phyloP scores from a whole-genome alignment of 2,329 filamentous ascomycete species.

The Alternaria triticimaculans region DNA sequence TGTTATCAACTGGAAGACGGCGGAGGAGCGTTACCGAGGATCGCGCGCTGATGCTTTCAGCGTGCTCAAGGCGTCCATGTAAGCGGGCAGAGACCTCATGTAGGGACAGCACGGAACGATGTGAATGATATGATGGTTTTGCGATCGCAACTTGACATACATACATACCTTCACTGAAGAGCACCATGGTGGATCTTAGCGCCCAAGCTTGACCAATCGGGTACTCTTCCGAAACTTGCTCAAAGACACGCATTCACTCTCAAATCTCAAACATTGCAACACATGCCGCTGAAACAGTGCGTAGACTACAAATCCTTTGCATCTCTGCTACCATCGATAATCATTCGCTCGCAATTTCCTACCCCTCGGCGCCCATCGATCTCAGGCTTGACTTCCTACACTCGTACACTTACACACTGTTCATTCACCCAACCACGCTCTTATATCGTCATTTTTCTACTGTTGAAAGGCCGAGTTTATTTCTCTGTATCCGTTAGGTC shows the following conservation, averaged over 20 bases:
- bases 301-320: not conserved
- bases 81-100: not conserved
- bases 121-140: not conserved
- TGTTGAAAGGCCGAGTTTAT: not conserved
- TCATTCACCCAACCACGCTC: not conserved
- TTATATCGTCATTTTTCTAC: not conserved
- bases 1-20: constrained; percentile 78
- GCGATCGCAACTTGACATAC: not conserved
- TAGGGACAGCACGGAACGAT: not conserved
- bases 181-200: constrained; percentile 30
- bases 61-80: constrained; percentile 46
- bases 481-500: not conserved
- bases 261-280: constrained; percentile 13
- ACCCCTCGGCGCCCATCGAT: not conserved
- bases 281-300: not conserved
- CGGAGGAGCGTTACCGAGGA: constrained; percentile 67
- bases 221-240: constrained; percentile 47
- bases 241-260: constrained; percentile 43
- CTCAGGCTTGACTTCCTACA: not conserved
- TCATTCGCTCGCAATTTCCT: not conserved
- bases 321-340: no score
- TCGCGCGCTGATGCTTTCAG: constrained; percentile 49
- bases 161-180: constrained; percentile 7
- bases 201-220: constrained; percentile 30
- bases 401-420: not conserved